Percentiles rank a stretch among this genome's conserved stretches.
phyloP scores from a whole-genome alignment of 2,329 filamentous ascomycete species.

The Aspergillus phoenicis region DNA sequence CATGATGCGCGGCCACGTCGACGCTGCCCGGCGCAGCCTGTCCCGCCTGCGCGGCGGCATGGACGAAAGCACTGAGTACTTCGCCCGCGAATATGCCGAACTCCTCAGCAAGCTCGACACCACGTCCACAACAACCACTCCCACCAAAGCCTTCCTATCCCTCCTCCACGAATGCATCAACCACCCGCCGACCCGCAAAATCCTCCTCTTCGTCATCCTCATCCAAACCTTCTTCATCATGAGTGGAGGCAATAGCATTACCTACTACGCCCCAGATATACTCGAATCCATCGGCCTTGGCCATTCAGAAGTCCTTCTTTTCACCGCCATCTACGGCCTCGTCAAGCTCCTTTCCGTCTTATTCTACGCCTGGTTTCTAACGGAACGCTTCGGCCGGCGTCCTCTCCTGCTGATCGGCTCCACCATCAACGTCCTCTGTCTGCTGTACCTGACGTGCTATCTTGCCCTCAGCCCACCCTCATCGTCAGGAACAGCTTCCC shows the following conservation, averaged over 20 bases:
- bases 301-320: slow-evolving; percentile 19
- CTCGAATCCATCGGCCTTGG: slow-evolving; percentile 24
- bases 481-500: neutral
- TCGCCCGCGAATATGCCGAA: slow-evolving; percentile 20
- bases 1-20: slow-evolving; percentile 27
- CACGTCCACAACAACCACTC: slow-evolving; percentile 2
- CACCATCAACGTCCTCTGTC: slow-evolving; percentile 20
- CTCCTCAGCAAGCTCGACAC: slow-evolving; percentile 17
- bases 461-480: slow-evolving; percentile 20
- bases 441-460: slow-evolving; percentile 23
- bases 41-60: slow-evolving; percentile 22
- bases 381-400: slow-evolving; percentile 27
- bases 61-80: slow-evolving; percentile 19
- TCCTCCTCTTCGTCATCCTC: slow-evolving; percentile 31
- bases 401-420: slow-evolving; percentile 32
- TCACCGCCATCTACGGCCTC: slow-evolving; percentile 20
- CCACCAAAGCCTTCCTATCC: slow-evolving; percentile 5
- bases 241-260: slow-evolving; percentile 28
- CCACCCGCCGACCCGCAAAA: slow-evolving; percentile 23
- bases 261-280: slow-evolving; percentile 28
- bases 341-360: slow-evolving; percentile 25
- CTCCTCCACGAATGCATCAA: slow-evolving; percentile 14
- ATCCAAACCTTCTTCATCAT: slow-evolving; percentile 35
- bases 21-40: slow-evolving; percentile 26
- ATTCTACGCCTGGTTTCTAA: slow-evolving; percentile 25